Evolutionary conservation across 768 basidiomycete species (phyloP).

Genomic region (Boletus reticuloceps): DNA sequence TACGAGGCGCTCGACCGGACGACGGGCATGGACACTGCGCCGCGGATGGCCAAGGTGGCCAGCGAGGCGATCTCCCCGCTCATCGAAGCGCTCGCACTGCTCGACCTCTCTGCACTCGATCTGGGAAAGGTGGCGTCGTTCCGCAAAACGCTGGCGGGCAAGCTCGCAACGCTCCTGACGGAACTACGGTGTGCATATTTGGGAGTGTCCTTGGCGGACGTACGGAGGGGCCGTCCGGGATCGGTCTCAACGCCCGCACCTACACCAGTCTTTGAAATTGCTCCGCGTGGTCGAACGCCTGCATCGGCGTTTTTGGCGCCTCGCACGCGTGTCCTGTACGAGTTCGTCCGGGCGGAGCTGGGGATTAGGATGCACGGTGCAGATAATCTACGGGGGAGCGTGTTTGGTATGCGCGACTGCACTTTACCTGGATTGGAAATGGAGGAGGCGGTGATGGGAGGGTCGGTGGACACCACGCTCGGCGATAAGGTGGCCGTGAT

Average conservation of each 20-base stretch:
- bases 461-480: conserved; percentile 46
- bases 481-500: conserved; percentile 74
- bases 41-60: conserved; percentile 72
- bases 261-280: conserved; percentile 40
- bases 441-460: conserved; percentile 37
- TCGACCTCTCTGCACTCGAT: conserved; percentile 15
- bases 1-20: conserved; percentile 58
- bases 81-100: conserved; percentile 43
- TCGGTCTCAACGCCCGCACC: conserved; percentile 16
- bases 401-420: conserved; percentile 46
- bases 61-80: conserved; percentile 58
- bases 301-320: conserved; percentile 57
- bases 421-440: conserved; percentile 41
- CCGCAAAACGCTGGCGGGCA: conserved; percentile 15
- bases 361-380: conserved; percentile 81
- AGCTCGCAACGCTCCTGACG: conserved; percentile 19
- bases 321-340: conserved; percentile 65
- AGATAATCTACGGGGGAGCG: conserved; percentile 63
- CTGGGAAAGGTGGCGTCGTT: conserved; percentile 24
- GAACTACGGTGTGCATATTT: conserved; percentile 31
- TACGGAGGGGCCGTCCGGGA: conserved; percentile 11
- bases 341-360: conserved; percentile 67
- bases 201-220: conserved; percentile 20
- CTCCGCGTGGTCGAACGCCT: conserved; percentile 56
- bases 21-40: conserved; percentile 65